phyloP scores from a whole-genome alignment of 768 basidiomycete species.

The Candolleomyces efflorescens region DNA sequence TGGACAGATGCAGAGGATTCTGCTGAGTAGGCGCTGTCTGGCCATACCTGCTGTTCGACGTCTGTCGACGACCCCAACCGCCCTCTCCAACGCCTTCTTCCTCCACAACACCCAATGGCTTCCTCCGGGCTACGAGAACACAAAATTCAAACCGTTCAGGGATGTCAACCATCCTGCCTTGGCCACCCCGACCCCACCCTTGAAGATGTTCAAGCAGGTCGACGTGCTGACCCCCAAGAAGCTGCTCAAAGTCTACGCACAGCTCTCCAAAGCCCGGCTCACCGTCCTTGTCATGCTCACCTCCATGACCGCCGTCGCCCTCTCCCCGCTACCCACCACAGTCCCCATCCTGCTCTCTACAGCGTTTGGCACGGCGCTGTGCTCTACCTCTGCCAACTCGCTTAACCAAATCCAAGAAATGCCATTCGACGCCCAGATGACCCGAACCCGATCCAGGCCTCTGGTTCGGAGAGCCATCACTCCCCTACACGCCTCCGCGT shows the following conservation, averaged over 20 bases:
- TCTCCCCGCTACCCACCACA: conserved; percentile 84
- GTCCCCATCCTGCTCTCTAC: conserved; percentile 83
- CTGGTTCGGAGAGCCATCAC: conserved; percentile 82
- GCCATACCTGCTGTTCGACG: not conserved
- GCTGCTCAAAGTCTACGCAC: conserved; percentile 64
- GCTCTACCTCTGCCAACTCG: conserved; percentile 90
- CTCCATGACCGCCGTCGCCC: conserved; percentile 87
- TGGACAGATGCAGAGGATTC: conserved; percentile 4
- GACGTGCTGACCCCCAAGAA: conserved; percentile 44
- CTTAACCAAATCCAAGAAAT: conserved; percentile 94
- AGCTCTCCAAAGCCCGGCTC: conserved; percentile 83
- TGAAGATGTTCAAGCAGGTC: conserved; percentile 29
- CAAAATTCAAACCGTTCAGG: conserved; percentile 7
- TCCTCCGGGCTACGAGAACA: conserved; percentile 10
- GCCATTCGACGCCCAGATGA: conserved; percentile 96
- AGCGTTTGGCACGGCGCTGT: conserved; percentile 85
- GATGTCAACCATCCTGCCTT: conserved; percentile 9
- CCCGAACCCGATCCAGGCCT: conserved; percentile 82
- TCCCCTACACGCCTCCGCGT: conserved; percentile 78
- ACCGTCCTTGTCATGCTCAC: conserved; percentile 83
- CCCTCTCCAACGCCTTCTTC: conserved; percentile 54
- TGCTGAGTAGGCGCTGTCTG: conserved; percentile 1
- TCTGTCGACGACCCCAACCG: conserved; percentile 5
- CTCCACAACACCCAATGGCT: conserved; percentile 59
- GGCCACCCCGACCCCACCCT: conserved; percentile 14